Conservation (phyloP, 352 stramenopile genomes). For the Globisporangium ultimum region DNA sequence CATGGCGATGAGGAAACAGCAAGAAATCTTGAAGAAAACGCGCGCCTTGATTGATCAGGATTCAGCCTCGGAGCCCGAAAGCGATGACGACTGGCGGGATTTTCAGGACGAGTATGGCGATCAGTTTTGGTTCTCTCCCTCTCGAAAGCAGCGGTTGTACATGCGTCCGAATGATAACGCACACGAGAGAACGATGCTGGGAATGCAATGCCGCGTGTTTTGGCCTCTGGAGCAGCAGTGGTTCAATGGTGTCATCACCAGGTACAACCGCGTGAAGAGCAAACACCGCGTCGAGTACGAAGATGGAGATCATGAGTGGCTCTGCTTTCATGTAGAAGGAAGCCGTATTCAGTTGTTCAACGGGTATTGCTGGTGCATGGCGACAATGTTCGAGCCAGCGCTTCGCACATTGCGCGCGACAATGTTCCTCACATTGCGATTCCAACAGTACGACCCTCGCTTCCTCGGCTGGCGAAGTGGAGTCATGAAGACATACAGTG, state of each 20-base stretch:
- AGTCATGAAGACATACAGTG: slow-evolving; percentile 45
- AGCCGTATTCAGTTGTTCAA: slow-evolving; percentile 71
- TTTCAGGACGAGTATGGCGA: slow-evolving; percentile 60
- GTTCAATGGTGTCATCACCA: slow-evolving; percentile 52
- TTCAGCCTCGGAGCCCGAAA: slow-evolving; percentile 71
- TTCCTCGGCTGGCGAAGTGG: slow-evolving; percentile 49
- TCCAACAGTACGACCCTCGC: slow-evolving; percentile 52
- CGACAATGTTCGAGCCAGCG: slow-evolving; percentile 53
- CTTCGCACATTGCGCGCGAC: slow-evolving; percentile 46
- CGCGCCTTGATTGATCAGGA: slow-evolving; percentile 46
- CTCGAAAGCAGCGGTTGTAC: slow-evolving; percentile 49
- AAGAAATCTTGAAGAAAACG: slow-evolving; percentile 45
- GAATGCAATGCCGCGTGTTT: slow-evolving; percentile 57
- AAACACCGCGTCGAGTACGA: slow-evolving; percentile 75
- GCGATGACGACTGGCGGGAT: slow-evolving; percentile 76
- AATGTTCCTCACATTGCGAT: slow-evolving; percentile 42
- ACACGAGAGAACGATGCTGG: slow-evolving; percentile 47
- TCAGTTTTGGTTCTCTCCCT: slow-evolving; percentile 82
- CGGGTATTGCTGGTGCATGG: slow-evolving; percentile 71
- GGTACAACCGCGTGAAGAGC: slow-evolving; percentile 57
- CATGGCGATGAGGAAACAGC: slow-evolving; percentile 36
- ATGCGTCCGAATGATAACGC: slow-evolving; percentile 68
- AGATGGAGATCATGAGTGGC: slow-evolving; percentile 77
- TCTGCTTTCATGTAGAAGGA: slow-evolving; percentile 31
- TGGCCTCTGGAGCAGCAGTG: slow-evolving; percentile 79